phyloP scores from a whole-genome alignment of 108 stramenopile species.

The Ochromonas danica region DNA sequence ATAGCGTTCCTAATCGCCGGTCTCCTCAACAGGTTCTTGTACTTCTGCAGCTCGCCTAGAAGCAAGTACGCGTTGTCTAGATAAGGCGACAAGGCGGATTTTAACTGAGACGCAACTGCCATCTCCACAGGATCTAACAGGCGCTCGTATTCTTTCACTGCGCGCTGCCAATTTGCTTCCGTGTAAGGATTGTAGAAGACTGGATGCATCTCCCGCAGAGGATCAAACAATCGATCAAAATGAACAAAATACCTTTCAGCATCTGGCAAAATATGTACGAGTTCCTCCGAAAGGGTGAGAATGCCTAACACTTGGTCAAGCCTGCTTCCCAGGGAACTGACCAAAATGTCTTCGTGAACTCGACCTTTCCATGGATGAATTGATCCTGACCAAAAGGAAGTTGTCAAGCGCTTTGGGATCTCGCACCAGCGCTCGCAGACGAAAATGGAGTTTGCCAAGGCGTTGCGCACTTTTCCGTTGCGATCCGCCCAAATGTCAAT shows the following conservation, averaged over 20 bases:
- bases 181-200: conserved; percentile 57
- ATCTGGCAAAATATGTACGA: neutral
- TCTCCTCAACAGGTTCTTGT: neutral
- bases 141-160: conserved; percentile 48
- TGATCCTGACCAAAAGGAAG: neutral
- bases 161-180: conserved; percentile 44
- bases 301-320: neutral
- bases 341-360: neutral
- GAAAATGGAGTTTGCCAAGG: neutral
- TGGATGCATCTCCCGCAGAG: conserved; percentile 7
- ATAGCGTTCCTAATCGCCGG: conserved; percentile 27
- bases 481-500: neutral
- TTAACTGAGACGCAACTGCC: conserved; percentile 33
- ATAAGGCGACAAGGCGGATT: conserved; percentile 20
- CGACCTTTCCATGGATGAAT: neutral
- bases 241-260: neutral
- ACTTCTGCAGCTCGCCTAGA: conserved; percentile 6
- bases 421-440: conserved; percentile 6
- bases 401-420: neutral
- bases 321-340: neutral
- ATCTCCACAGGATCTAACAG: conserved; percentile 37
- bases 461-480: neutral
- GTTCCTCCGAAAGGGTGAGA: neutral
- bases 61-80: neutral
- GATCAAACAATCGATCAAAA: conserved; percentile 6